These are phyloP conservation scores for Fusarium sp. DNA, from an alignment of 2,329 filamentous ascomycete species.

Conservation along the genomic window DNA sequence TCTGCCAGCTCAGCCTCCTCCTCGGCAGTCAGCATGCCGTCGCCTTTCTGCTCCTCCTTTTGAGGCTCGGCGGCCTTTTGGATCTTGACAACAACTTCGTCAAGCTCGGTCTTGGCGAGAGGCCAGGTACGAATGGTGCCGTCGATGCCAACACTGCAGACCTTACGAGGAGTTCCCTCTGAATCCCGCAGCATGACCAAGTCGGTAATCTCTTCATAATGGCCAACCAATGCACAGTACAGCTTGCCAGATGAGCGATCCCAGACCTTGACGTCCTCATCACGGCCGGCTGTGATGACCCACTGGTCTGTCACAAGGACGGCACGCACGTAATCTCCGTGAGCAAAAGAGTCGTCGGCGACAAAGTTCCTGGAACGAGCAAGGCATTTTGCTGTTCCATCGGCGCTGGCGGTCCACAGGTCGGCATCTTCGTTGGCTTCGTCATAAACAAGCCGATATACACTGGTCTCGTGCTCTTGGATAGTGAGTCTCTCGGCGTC, in stretches of 20 bases:
- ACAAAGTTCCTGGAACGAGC: slow-evolving; percentile 76
- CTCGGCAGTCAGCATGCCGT: slow-evolving; percentile 79
- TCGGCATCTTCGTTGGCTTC: slow-evolving; percentile 71
- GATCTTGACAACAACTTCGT: slow-evolving; percentile 60
- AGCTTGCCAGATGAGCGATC: slow-evolving; percentile 79
- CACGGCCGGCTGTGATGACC: slow-evolving; percentile 88
- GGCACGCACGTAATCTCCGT: slow-evolving; percentile 92
- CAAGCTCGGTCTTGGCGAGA: slow-evolving; percentile 70
- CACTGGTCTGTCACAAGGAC: slow-evolving; percentile 80
- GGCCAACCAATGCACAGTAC: slow-evolving; percentile 80
- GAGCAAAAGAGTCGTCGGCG: slow-evolving; percentile 77
- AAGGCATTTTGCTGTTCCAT: slow-evolving; percentile 87
- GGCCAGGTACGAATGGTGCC: slow-evolving; percentile 89
- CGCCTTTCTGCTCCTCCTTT: slow-evolving; percentile 58
- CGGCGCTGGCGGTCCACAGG: slow-evolving; percentile 92
- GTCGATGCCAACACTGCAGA: slow-evolving; percentile 91
- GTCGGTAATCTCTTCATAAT: slow-evolving; percentile 93
- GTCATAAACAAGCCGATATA: slow-evolving; percentile 85
- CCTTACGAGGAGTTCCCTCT: slow-evolving; percentile 53
- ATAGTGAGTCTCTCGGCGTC: slow-evolving; percentile 66
- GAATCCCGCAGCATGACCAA: slow-evolving; percentile 70
- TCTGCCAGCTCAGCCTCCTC: slow-evolving; percentile 94
- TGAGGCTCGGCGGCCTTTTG: slow-evolving; percentile 63
- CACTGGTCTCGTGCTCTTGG: slow-evolving; percentile 87
- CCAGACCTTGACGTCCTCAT: slow-evolving; percentile 94